phyloP scores from a whole-genome alignment of 2,329 filamentous ascomycete genomes.

The Exophiala spinifera region DNA sequence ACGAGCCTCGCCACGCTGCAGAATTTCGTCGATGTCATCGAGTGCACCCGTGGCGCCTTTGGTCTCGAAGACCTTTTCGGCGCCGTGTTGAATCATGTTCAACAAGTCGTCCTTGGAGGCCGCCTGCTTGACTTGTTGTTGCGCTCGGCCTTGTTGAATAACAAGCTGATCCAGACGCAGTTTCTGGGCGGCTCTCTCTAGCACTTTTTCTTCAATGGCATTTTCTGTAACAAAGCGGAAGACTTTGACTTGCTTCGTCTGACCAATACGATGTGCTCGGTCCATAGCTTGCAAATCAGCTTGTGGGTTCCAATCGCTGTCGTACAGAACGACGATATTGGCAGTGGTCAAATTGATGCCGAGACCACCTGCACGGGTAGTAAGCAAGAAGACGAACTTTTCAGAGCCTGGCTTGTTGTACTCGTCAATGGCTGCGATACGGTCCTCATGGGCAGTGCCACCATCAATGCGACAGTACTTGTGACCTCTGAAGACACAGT shows the following conservation, averaged over 20 bases:
- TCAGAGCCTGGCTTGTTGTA: conserved; percentile 96
- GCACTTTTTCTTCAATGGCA: conserved; percentile 96
- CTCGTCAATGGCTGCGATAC: conserved; percentile 94
- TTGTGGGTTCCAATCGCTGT: conserved; percentile 98
- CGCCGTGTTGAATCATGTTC: conserved; percentile 98
- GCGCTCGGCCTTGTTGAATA: conserved; percentile 93
- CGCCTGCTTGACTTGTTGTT: conserved; percentile 83
- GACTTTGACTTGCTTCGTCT: conserved; percentile 96
- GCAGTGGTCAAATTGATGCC: conserved; percentile 95
- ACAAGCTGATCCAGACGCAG: conserved; percentile 93
- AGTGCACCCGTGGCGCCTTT: conserved; percentile 64
- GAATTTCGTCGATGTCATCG: conserved; percentile 84
- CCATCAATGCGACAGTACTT: conserved; percentile 98
- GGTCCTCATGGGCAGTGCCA: conserved; percentile 93
- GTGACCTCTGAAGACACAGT: conserved; percentile 91
- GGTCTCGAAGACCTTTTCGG: conserved; percentile 84
- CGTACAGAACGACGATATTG: conserved; percentile 93
- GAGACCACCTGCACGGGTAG: conserved; percentile 89
- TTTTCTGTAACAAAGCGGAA: conserved; percentile 98
- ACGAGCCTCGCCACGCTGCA: conserved; percentile 80
- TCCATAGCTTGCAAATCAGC: conserved; percentile 99
- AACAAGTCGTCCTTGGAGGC: conserved; percentile 94
- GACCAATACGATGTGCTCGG: conserved; percentile 94
- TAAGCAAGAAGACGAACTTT: conserved; percentile 93
- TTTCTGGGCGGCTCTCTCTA: conserved; percentile 95